These are phyloP conservation scores for Xylariaceae sp. DNA, from an alignment of 2,329 filamentous ascomycete genomes.

Conservation along the genomic window DNA sequence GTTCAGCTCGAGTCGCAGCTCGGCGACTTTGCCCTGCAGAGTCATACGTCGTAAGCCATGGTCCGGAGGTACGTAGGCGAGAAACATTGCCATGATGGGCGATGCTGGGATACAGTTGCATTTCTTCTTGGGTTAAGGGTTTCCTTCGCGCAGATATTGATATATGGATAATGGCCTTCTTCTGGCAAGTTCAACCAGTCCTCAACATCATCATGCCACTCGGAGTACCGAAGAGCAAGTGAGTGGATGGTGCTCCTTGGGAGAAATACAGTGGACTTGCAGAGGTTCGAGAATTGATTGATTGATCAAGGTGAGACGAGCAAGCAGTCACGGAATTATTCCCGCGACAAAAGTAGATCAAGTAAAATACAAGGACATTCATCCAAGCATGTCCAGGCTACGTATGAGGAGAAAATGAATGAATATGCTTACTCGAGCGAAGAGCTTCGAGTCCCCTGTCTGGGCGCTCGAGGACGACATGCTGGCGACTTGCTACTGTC, in stretches of 20 bases:
- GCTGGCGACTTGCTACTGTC: slow-evolving; percentile 22
- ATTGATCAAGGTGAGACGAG: not conserved
- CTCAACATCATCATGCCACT: no score
- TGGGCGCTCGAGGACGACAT: slow-evolving; percentile 62
- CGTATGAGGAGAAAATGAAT: slow-evolving; percentile 1
- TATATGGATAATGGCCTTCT: no score
- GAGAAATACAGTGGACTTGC: not conserved
- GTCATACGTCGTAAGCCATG: slow-evolving; percentile 52
- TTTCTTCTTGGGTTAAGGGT: not conserved
- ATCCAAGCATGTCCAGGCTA: not conserved
- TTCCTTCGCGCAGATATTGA: no score
- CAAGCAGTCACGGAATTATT: no score
- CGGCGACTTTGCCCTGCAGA: slow-evolving; percentile 94
- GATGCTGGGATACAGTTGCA: slow-evolving; percentile 16
- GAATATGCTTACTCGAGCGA: slow-evolving; percentile 75
- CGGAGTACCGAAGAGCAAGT: no score
- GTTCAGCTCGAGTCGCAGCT: slow-evolving; percentile 91
- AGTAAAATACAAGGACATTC: no score
- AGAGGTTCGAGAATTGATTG: not conserved
- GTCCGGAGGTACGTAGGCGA: slow-evolving; percentile 50
- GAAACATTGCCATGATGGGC: slow-evolving; percentile 45
- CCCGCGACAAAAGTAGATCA: no score
- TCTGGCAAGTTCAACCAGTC: no score
- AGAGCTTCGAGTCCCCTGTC: slow-evolving; percentile 93
- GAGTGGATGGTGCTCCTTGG: not conserved